These are phyloP conservation scores for Hansfordia pulvinata DNA, from an alignment of 2,329 filamentous ascomycete genomes.

Conservation along the genomic window DNA sequence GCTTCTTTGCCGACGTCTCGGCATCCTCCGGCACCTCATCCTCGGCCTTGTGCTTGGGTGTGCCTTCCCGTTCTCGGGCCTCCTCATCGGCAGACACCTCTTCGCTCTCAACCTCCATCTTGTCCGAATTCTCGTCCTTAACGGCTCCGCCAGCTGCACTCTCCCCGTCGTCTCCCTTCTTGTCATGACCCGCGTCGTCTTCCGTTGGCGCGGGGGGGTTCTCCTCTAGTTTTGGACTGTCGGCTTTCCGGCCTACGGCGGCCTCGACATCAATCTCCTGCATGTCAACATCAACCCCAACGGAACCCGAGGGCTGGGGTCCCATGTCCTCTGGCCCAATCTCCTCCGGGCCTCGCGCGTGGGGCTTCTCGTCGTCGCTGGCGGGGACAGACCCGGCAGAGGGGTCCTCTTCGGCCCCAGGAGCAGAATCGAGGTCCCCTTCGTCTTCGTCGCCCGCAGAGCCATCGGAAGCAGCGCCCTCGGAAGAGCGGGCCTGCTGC, in stretches of 20 bases:
- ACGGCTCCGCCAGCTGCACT: conserved; percentile 5
- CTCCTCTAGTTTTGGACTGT: no score
- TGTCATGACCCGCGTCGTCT: conserved; percentile 14
- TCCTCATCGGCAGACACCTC: no score
- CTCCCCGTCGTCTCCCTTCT: conserved; percentile 5
- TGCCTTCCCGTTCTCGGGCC: no score
- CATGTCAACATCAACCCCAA: conserved; percentile 28
- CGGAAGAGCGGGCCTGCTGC: no score
- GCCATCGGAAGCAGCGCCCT: no score
- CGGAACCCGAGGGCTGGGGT: conserved; percentile 40
- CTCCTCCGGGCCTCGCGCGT: conserved; percentile 71
- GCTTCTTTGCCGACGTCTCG: no score
- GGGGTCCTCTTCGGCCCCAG: conserved; percentile 16
- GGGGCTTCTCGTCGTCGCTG: conserved; percentile 53
- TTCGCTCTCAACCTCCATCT: conserved; percentile 3
- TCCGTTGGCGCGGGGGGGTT: conserved; percentile 10
- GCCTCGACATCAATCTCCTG: conserved; percentile 46
- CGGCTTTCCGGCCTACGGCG: conserved; percentile 40
- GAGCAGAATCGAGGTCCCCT: conserved; percentile 12
- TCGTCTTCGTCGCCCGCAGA: conserved; percentile 15
- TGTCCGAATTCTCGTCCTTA: conserved; percentile 8
- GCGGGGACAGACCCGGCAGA: conserved; percentile 26
- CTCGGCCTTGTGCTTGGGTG: no score
- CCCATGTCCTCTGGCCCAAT: conserved; percentile 83
- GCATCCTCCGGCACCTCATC: no score